Percentiles rank a stretch among this genome's conserved stretches.
These are phyloP conservation scores for Aureobasidium sp. DNA, from an alignment of 2,329 filamentous ascomycete species.

Conservation along the genomic window DNA sequence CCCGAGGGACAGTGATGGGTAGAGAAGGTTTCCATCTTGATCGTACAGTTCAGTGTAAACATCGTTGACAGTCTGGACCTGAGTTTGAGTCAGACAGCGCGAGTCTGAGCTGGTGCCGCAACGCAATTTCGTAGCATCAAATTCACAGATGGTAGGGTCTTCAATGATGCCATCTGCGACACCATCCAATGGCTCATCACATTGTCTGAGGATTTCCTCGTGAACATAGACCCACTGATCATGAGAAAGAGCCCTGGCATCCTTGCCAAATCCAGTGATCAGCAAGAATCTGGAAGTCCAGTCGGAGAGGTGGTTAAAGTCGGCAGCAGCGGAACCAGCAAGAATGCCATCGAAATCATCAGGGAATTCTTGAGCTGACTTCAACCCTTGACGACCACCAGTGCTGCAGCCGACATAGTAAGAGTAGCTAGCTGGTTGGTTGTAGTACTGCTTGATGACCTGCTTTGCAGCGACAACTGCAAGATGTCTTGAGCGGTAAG, in stretches of 20 bases:
- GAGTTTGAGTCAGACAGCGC: conserved; percentile 35
- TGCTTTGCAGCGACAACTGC: conserved; percentile 25
- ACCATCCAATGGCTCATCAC: conserved; percentile 41
- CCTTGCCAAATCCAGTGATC: conserved; percentile 30
- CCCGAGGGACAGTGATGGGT: conserved; percentile 43
- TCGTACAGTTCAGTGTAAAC: conserved; percentile 36
- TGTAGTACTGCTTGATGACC: conserved; percentile 30
- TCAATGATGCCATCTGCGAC: conserved; percentile 41
- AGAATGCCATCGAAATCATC: conserved; percentile 40
- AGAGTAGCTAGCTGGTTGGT: conserved; percentile 29
- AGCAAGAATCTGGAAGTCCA: conserved; percentile 37
- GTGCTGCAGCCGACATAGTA: conserved; percentile 42
- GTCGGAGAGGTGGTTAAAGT: conserved; percentile 35
- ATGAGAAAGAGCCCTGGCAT: conserved; percentile 32
- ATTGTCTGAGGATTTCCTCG: conserved; percentile 38
- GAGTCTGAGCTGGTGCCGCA: conserved; percentile 29
- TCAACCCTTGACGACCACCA: conserved; percentile 41
- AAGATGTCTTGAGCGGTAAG: conserved; percentile 24
- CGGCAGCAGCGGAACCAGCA: conserved; percentile 34
- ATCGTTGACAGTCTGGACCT: conserved; percentile 36
- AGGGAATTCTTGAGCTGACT: conserved; percentile 36
- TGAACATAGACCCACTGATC: conserved; percentile 36
- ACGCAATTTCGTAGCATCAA: conserved; percentile 30
- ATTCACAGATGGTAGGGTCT: conserved; percentile 35
- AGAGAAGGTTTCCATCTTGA: conserved; percentile 37